Evolutionary conservation across 371 early-diverging fungal species (phyloP).

Genomic region (Apophysomyces trapeziformis): DNA sequence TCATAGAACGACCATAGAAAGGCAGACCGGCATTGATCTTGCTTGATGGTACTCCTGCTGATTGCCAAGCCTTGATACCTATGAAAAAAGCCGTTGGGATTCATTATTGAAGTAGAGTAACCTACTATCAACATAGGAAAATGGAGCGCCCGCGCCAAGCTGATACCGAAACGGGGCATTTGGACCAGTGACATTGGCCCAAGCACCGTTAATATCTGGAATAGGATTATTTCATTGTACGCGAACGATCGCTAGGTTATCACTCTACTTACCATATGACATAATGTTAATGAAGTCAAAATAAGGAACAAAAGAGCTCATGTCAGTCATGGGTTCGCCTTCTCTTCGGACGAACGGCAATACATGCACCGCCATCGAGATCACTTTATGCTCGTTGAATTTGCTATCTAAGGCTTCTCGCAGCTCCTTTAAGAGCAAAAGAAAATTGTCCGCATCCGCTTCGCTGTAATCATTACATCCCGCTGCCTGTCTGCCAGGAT

Average conservation of each 20-base stretch:
- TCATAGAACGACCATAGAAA: constrained; percentile 71
- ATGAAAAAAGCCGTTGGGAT: background rate
- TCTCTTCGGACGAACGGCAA: constrained; percentile 59
- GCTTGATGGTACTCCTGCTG: constrained; percentile 64
- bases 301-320: constrained; percentile 61
- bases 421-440: constrained; percentile 60
- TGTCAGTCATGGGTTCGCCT: constrained; percentile 57
- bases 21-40: constrained; percentile 72
- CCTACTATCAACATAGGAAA: constrained; percentile 55
- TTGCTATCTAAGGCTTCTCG: constrained; percentile 62
- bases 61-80: constrained; percentile 61
- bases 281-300: constrained; percentile 73
- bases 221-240: background rate
- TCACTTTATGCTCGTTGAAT: constrained; percentile 60
- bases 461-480: constrained; percentile 65
- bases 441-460: constrained; percentile 58
- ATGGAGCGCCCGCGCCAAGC: constrained; percentile 52
- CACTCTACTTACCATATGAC: constrained; percentile 48
- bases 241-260: too few species aligned
- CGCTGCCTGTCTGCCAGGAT: constrained; percentile 73
- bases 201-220: constrained; percentile 62
- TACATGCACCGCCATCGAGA: constrained; percentile 76
- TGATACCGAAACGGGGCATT: constrained; percentile 64
- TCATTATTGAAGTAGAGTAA: background rate
- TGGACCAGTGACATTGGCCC: constrained; percentile 66